phyloP scores from a whole-genome alignment of 768 basidiomycete species.

The Floccularia luteovirens region DNA sequence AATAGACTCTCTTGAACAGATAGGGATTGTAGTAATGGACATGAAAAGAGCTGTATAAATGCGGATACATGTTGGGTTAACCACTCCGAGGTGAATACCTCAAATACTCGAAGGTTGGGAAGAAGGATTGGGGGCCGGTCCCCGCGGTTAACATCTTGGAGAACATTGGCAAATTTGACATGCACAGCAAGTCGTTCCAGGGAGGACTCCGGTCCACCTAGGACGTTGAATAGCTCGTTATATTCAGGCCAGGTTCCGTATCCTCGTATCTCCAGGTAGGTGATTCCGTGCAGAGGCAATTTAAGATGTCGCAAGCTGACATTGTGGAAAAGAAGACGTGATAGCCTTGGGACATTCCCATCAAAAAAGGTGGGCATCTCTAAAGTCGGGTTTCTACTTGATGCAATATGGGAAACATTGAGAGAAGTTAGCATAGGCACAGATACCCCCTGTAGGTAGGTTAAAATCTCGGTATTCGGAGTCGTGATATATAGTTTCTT shows the following conservation, averaged over 20 bases:
- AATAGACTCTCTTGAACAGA: constrained; percentile 13
- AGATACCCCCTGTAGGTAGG: constrained; percentile 11
- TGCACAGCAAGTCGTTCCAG: constrained; percentile 16
- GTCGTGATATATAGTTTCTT: constrained; percentile 15
- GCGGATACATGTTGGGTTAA: constrained; percentile 14
- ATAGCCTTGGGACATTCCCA: constrained; percentile 14
- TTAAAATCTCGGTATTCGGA: constrained; percentile 14
- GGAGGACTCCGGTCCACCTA: constrained; percentile 14
- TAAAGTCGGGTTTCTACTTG: constrained; percentile 9
- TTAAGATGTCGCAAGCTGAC: constrained; percentile 14
- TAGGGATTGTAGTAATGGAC: constrained; percentile 17
- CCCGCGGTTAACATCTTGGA: constrained; percentile 10
- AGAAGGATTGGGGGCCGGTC: constrained; percentile 13
- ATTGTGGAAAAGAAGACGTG: constrained; percentile 17
- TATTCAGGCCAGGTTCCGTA: constrained; percentile 20
- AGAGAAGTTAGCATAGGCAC: constrained; percentile 16
- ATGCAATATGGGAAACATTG: constrained; percentile 16
- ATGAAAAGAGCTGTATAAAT: constrained; percentile 16
- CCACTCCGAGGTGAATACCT: constrained; percentile 23
- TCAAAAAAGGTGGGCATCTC: constrained; percentile 11
- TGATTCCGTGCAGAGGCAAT: constrained; percentile 13
- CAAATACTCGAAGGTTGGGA: constrained; percentile 15
- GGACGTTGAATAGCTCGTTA: constrained; percentile 12
- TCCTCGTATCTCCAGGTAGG: constrained; percentile 20
- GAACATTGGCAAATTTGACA: constrained; percentile 15